phyloP scores from a whole-genome alignment of 306 rosid species.

The Pyrus communis region DNA sequence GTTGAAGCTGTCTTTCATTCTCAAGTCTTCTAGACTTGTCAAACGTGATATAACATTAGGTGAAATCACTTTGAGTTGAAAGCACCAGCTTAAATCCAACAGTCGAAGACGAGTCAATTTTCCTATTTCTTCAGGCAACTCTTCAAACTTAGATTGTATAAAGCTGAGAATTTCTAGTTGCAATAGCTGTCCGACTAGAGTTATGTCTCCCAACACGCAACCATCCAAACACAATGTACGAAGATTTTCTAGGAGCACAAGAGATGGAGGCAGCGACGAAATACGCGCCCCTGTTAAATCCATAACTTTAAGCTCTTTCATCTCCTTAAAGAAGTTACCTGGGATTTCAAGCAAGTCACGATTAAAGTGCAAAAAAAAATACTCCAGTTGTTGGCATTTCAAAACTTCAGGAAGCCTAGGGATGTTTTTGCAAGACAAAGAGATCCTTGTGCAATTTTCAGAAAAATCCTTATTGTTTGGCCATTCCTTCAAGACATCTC shows the following conservation, averaged over 20 bases:
- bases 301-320: conserved; percentile 9
- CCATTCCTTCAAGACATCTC: neutral
- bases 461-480: neutral
- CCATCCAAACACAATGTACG: conserved; percentile 26
- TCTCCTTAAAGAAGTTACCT: neutral
- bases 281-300: neutral
- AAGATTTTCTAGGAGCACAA: too few species aligned
- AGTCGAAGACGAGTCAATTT: conserved; percentile 21
- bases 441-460: too few species aligned
- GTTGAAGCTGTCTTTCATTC: conserved; percentile 16
- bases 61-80: conserved; percentile 25
- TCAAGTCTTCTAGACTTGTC: conserved; percentile 28
- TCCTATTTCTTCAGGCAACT: conserved; percentile 16
- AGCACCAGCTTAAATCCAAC: conserved; percentile 31
- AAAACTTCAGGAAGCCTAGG: too few species aligned
- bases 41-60: conserved; percentile 18
- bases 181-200: conserved; percentile 24
- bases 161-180: conserved; percentile 33
- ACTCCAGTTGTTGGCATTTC: too few species aligned
- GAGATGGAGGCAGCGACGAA: too few species aligned
- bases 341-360: neutral
- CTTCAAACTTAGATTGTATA: conserved; percentile 15
- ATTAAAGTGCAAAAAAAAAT: fast-evolving
- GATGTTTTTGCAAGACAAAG: too few species aligned
- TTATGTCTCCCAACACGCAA: conserved; percentile 14